A percentile compares a stretch with the other conserved stretches of the same genome.
phyloP scores from a whole-genome alignment of 1,139 yeast genomes.

The Candida neerlandica region DNA sequence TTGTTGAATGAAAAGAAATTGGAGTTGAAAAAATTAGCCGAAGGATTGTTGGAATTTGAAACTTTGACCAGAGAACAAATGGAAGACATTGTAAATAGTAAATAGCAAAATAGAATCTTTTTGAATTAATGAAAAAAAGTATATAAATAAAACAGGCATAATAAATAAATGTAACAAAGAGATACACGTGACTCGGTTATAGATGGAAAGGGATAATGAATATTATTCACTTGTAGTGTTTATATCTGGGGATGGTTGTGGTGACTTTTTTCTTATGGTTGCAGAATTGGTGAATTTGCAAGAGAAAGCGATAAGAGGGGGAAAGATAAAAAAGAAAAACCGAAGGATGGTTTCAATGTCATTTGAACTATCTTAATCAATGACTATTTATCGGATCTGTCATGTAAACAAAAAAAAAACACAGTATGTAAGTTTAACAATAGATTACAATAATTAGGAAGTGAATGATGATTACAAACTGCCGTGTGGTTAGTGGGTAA shows the following conservation, averaged over 20 bases:
- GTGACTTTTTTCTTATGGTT: no score
- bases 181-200: neutral
- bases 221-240: no score
- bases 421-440: no score
- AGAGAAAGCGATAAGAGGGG: no score
- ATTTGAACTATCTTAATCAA: no score
- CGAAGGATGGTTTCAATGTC: no score
- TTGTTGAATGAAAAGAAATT: constrained; percentile 59
- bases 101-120: neutral
- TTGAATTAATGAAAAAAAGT: constrained; percentile 61
- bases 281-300: no score
- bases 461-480: neutral
- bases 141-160: constrained; percentile 30
- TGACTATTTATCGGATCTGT: neutral
- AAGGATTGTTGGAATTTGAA: constrained; percentile 92
- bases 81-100: constrained; percentile 53
- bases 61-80: constrained; percentile 91
- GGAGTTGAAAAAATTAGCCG: constrained; percentile 88
- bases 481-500: neutral
- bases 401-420: neutral
- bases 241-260: no score
- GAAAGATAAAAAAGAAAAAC: no score
- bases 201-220: no score
- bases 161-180: neutral
- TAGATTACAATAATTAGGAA: no score